Evolutionary conservation across 495 filamentous ascomycete genomes (phyloP), one percentile per base, ranked within the genome.

Genomic region (Penicillium macrosclerotiorum): DNA sequence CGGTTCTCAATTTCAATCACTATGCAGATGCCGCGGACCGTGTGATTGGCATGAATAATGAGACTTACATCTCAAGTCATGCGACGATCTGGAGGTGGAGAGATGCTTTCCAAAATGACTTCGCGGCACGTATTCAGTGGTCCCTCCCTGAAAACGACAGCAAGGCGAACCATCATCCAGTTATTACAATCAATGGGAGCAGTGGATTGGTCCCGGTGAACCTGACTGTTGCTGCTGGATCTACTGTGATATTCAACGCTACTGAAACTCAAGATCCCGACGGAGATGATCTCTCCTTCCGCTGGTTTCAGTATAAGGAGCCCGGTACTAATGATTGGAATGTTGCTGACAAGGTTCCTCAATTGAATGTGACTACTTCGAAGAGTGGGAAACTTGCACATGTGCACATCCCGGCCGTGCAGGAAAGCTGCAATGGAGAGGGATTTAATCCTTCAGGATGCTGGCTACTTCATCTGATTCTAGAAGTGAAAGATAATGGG

Each of bases 51-150:
- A 45, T 37, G 31, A 64, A 76, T 50, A 67, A 64, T 4, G 49
- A 52, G 26, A 59, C 30, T 7, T 58, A 68, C 43, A 64, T 45
- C 6, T 64, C 62, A 12, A 78, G 71, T 47, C 68, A 72, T 17
- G 73, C 74, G 0, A 74, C 73, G 1, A 71, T 75, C 40, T 78
- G 73, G 73, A 56, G 75, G 11, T 78, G 72, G 75, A 40, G 72
- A 11, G 59, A 67, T 42, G 71, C 69, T 0, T 74, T 66, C 45
- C 71, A 77, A 51, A 69, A 69, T 42, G 74, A 78, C 45, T 74
- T 78, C 32, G 73, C 72, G 0, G 73, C 73, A 6, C 57, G 75
- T 2, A 74, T 78, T 33, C 64, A 73, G 53, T 78, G 73, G 75
- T 67, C 67, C 3, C 45, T 76, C 1, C 46, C 56, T 4, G 14